Evolutionary conservation across 2,329 filamentous ascomycete species (phyloP).

Genomic region (Colletotrichum agaves): DNA sequence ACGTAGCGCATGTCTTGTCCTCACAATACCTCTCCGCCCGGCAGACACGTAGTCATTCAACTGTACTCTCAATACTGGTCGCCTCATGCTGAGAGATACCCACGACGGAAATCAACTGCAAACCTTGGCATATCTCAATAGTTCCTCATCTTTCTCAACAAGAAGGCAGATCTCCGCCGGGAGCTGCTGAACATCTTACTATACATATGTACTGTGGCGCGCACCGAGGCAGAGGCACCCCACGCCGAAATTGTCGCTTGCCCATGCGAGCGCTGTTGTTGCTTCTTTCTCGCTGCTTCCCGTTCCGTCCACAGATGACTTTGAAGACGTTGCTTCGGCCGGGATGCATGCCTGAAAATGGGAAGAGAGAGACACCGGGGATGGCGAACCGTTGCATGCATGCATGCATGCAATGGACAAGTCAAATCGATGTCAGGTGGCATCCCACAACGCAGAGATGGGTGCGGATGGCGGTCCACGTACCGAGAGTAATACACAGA

Average conservation of each 20-base stretch:
- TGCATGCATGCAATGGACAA: constrained; percentile 14
- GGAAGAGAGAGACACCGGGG: neutral
- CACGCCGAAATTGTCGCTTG: neutral
- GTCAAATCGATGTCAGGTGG: constrained; percentile 1
- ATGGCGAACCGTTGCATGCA: constrained; percentile 20
- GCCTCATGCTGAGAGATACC: neutral
- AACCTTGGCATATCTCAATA: neutral
- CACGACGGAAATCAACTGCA: too few relatives aligned
- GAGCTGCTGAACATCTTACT: neutral
- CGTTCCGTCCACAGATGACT: constrained; percentile 23
- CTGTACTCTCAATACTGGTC: too few relatives aligned
- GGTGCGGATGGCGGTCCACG: neutral
- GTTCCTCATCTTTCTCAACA: neutral
- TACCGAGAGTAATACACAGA: too few relatives aligned
- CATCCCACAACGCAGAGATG: neutral
- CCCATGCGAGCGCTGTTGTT: neutral
- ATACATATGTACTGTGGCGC: constrained; percentile 8
- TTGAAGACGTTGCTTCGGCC: neutral
- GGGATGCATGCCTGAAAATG: constrained; percentile 16
- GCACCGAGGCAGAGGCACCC: constrained; percentile 4
- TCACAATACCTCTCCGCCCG: neutral
- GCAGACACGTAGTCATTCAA: neutral
- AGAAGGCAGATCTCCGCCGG: neutral
- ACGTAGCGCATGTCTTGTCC: neutral
- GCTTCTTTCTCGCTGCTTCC: constrained; percentile 16